Percentiles rank a stretch among this genome's conserved stretches.
Evolutionary conservation across 2,329 filamentous ascomycete genomes (phyloP).

Genomic region (Sclerotinia subarctica): DNA sequence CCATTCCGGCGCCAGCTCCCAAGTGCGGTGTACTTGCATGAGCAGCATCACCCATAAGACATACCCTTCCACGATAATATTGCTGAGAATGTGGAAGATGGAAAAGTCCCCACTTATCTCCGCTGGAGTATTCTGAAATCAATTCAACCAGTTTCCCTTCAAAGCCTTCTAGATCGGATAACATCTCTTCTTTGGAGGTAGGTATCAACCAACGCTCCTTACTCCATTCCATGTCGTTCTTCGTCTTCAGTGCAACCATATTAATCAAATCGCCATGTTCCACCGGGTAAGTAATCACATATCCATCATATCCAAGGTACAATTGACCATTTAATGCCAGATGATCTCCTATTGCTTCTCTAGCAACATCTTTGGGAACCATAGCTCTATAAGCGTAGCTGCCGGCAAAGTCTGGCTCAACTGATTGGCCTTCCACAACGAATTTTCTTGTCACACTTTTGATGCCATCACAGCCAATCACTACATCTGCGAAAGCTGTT

Average conservation of each 20-base stretch:
- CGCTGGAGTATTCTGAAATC: constrained; percentile 23
- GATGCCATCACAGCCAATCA: constrained; percentile 64
- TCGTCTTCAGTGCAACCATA: constrained; percentile 15
- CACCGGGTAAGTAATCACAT: constrained; percentile 24
- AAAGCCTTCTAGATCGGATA: constrained; percentile 43
- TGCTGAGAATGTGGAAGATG: constrained; percentile 41
- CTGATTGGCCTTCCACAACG: constrained; percentile 46
- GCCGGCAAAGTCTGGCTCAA: constrained; percentile 45
- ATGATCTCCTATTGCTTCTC: constrained; percentile 47
- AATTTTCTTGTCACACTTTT: constrained; percentile 53
- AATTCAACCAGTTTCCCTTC: constrained; percentile 32
- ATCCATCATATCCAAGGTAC: constrained; percentile 21
- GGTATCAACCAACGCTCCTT: constrained; percentile 40
- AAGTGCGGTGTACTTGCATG: constrained; percentile 60
- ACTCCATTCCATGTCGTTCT: constrained; percentile 35
- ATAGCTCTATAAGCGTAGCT: constrained; percentile 62
- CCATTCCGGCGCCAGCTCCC: constrained; percentile 56
- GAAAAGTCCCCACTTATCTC: constrained; percentile 48
- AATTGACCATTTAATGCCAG: constrained; percentile 39
- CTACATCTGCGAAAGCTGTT: constrained; percentile 42
- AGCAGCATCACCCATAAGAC: constrained; percentile 59
- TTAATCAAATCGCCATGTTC: constrained; percentile 23
- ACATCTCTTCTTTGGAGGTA: constrained; percentile 43
- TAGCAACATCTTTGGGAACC: constrained; percentile 55
- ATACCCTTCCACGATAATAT: constrained; percentile 40